Evolutionary conservation across 2,329 filamentous ascomycete genomes (phyloP).

Genomic region (Tolypocladium amazonense): DNA sequence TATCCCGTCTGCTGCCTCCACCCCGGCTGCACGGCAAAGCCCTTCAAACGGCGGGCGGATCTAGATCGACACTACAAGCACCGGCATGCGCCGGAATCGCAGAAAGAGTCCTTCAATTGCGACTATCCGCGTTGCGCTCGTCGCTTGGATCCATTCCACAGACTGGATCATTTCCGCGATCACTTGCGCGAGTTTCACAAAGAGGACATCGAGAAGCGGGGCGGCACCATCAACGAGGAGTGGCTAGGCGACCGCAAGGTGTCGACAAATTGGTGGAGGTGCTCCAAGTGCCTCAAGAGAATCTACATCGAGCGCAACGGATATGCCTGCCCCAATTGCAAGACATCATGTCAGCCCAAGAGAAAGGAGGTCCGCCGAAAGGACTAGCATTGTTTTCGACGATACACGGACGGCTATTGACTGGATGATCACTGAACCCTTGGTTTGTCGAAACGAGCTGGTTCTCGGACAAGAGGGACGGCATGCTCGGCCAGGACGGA

Average conservation of each 20-base stretch:
- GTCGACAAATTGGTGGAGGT: conserved; percentile 40
- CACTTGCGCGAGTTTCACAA: conserved; percentile 45
- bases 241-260: conserved; percentile 30
- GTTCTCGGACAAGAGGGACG: not conserved
- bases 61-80: conserved; percentile 42
- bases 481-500: not conserved
- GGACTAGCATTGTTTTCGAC: conserved; percentile 4
- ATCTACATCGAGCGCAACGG: conserved; percentile 27
- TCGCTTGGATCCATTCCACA: conserved; percentile 33
- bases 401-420: not conserved
- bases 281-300: conserved; percentile 38
- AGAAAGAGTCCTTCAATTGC: conserved; percentile 35
- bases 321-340: conserved; percentile 38
- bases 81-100: conserved; percentile 30
- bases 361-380: conserved; percentile 24
- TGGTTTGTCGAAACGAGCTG: not conserved
- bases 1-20: conserved; percentile 27
- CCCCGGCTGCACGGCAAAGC: conserved; percentile 29
- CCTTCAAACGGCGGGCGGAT: conserved; percentile 43
- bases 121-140: conserved; percentile 41
- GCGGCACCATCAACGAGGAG: conserved; percentile 21
- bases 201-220: conserved; percentile 42
- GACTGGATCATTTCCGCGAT: conserved; percentile 46
- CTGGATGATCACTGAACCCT: not conserved
- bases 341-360: conserved; percentile 32